Conservation (phyloP, 805 yeast genomes). For the Pichia cephalocereana region DNA sequence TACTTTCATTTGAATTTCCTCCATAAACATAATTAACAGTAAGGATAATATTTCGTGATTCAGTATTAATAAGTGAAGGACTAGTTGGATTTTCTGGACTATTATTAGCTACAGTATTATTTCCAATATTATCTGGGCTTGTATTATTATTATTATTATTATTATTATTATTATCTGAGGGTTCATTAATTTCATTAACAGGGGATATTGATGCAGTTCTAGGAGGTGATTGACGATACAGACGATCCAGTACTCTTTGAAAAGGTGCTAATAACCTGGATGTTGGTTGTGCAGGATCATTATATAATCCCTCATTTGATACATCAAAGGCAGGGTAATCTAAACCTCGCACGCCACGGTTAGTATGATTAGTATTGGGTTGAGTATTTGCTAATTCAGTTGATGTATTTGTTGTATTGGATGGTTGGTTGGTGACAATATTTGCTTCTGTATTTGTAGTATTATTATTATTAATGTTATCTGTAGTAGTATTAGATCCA, state of each 20-base stretch:
- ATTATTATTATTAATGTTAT: background rate
- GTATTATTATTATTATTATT: background rate
- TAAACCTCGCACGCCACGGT: conserved; percentile 20
- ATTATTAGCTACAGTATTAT: too few species aligned
- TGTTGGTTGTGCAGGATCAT: conserved; percentile 17
- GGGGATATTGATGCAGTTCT: too few species aligned
- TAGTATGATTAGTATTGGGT: background rate
- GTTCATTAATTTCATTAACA: background rate
- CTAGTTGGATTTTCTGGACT: background rate
- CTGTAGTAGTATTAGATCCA: too few species aligned
- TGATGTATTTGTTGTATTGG: too few species aligned
- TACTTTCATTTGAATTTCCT: conserved; percentile 10
- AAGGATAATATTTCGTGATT: conserved; percentile 30
- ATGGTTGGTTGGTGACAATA: background rate
- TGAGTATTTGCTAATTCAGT: too few species aligned
- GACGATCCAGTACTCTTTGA: conserved; percentile 15
- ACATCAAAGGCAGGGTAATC: conserved; percentile 31
- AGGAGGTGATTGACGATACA: background rate
- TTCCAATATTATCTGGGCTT: background rate
- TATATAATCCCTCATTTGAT: conserved; percentile 24
- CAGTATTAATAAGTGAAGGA: conserved; percentile 2
- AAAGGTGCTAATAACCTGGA: conserved; percentile 19
- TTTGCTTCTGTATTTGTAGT: background rate
- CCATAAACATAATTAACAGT: conserved; percentile 32
- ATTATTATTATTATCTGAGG: background rate